Percentiles rank a stretch among this genome's conserved stretches.
phyloP scores from a whole-genome alignment of 1,284 basidiomycete species.

The Grifola frondosa region DNA sequence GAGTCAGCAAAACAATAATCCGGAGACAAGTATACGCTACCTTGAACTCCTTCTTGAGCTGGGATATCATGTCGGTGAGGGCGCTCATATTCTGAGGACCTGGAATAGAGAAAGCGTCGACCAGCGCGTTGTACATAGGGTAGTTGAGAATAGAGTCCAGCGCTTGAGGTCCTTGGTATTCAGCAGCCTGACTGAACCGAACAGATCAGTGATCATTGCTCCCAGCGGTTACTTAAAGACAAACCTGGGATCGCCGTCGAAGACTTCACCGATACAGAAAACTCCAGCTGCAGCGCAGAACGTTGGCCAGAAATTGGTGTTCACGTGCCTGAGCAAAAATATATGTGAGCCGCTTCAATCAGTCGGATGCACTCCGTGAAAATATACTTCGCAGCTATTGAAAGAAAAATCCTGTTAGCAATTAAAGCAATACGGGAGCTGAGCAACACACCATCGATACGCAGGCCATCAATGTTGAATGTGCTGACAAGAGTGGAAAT shows the following conservation, averaged over 20 bases:
- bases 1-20: not conserved
- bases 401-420: not conserved
- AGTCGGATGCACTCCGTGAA: no score
- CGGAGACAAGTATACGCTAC: slow-evolving; percentile 11
- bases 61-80: slow-evolving; percentile 29
- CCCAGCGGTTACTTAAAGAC: slow-evolving; percentile 15
- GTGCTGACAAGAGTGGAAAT: slow-evolving; percentile 61
- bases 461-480: slow-evolving; percentile 70
- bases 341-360: no score
- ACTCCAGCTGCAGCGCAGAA: slow-evolving; percentile 76
- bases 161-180: slow-evolving; percentile 35
- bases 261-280: slow-evolving; percentile 86
- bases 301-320: slow-evolving; percentile 65
- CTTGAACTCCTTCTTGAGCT: slow-evolving; percentile 35
- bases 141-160: slow-evolving; percentile 55
- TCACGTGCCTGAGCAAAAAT: slow-evolving; percentile 53
- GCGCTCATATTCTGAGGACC: slow-evolving; percentile 35
- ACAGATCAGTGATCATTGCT: not conserved
- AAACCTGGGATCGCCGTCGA: slow-evolving; percentile 56
- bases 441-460: slow-evolving; percentile 60
- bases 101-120: slow-evolving; percentile 35
- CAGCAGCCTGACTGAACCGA: slow-evolving; percentile 21
- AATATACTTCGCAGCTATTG: slow-evolving; percentile 48
- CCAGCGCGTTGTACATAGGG: slow-evolving; percentile 49
- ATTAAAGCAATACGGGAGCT: not conserved